Conservation (phyloP, 148 eudicot genomes). For the Euryodendron excelsum region DNA sequence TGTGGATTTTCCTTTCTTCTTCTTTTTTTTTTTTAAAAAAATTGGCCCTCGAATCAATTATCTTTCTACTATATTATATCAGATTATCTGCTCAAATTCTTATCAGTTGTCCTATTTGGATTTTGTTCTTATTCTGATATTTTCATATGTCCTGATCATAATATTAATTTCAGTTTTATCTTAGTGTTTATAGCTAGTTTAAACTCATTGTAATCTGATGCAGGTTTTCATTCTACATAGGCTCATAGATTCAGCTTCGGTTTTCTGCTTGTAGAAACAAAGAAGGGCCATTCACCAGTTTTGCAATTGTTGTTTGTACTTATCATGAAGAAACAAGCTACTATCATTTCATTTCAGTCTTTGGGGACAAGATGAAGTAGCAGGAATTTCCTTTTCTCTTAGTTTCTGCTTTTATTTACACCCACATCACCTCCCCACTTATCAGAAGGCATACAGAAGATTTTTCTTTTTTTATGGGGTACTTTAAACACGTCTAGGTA, state of each 20-base stretch:
- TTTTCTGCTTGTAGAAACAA: background rate
- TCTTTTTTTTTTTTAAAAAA: background rate
- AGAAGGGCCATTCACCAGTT: background rate
- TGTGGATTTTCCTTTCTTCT: background rate
- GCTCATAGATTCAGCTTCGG: conserved; percentile 3
- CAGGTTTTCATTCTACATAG: conserved; percentile 12
- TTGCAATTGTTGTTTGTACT: background rate
- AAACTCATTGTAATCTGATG: background rate
- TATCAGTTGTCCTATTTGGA: background rate
- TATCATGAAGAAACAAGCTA: background rate
- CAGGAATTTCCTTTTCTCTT: conserved; percentile 11
- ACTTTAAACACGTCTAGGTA: too few relatives aligned
- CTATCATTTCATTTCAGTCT: background rate
- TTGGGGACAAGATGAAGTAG: conserved; percentile 10
- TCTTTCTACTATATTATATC: background rate
- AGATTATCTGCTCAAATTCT: background rate
- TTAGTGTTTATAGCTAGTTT: background rate
- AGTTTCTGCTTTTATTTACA: conserved; percentile 8
- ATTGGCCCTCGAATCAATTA: background rate
- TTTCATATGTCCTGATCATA: background rate
- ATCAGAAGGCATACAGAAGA: too few relatives aligned
- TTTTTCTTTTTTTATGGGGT: too few relatives aligned
- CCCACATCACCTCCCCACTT: conserved; percentile 7
- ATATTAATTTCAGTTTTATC: background rate
- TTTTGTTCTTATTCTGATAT: background rate